Conservation (phyloP, 108 stramenopile species). For the Fistulifera pelliculosa region DNA sequence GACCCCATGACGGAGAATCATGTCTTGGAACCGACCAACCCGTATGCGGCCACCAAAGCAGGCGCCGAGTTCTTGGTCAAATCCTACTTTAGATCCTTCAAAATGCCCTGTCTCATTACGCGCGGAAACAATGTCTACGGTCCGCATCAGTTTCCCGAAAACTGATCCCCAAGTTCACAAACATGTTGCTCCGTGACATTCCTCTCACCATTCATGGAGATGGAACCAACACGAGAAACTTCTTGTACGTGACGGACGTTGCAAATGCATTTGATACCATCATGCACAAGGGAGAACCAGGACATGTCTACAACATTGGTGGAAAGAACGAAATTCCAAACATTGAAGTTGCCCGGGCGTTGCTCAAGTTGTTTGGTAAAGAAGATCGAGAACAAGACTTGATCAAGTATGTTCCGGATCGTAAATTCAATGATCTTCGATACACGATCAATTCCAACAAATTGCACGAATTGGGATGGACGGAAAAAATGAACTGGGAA, state of each 20-base stretch:
- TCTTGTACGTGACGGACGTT: constrained; percentile 95
- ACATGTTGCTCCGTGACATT: constrained; percentile 85
- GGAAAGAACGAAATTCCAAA: constrained; percentile 90
- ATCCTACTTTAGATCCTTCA: constrained; percentile 87
- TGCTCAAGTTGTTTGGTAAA: constrained; percentile 75
- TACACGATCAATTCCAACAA: constrained; percentile 93
- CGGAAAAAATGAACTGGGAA: constrained; percentile 91
- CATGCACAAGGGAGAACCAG: constrained; percentile 87
- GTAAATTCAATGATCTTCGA: constrained; percentile 97
- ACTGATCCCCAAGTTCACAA: constrained; percentile 98
- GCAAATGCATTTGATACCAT: constrained; percentile 94
- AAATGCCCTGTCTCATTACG: constrained; percentile 91
- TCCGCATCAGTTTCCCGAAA: constrained; percentile 99
- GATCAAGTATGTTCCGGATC: constrained; percentile 89
- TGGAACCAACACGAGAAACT: constrained; percentile 94
- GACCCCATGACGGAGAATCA: constrained; percentile 97
- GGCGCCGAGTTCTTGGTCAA: constrained; percentile 98
- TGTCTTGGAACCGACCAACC: constrained; percentile 96
- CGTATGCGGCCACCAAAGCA: constrained; percentile 98
- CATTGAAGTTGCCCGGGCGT: constrained; percentile 71
- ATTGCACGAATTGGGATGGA: constrained; percentile 87
- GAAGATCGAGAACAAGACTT: constrained; percentile 53
- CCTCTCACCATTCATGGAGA: constrained; percentile 95
- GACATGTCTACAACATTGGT: constrained; percentile 97
- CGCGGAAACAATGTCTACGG: constrained; percentile 99